phyloP scores from a whole-genome alignment of 305 asterid genomes.

The Lippia alba region DNA sequence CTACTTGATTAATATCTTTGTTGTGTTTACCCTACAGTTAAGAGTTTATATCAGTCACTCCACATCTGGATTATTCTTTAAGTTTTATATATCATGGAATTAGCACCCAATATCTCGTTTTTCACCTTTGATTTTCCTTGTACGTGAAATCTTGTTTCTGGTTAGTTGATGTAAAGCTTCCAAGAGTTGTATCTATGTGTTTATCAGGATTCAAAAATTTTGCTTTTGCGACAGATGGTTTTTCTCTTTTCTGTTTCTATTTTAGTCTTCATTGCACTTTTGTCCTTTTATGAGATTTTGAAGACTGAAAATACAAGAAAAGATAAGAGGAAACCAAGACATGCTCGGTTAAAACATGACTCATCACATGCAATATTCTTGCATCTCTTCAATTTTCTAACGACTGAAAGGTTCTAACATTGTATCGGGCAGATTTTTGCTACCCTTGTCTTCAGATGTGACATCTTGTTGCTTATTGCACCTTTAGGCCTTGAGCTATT shows the following conservation, averaged over 20 bases:
- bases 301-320: neutral
- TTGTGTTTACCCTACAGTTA: constrained; percentile 43
- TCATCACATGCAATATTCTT: constrained; percentile 27
- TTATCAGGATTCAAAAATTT: constrained; percentile 13
- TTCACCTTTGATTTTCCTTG: constrained; percentile 13
- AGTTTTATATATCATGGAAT: constrained; percentile 9
- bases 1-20: constrained; percentile 52
- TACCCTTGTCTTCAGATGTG: constrained; percentile 88
- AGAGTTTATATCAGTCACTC: constrained; percentile 16
- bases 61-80: neutral
- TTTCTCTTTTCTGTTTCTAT: neutral
- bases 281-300: neutral
- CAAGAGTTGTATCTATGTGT: constrained; percentile 4
- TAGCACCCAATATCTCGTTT: constrained; percentile 15
- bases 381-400: constrained; percentile 14
- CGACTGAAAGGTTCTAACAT: constrained; percentile 25
- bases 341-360: constrained; percentile 19
- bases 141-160: constrained; percentile 30
- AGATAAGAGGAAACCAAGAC: neutral
- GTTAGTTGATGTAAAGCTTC: constrained; percentile 12
- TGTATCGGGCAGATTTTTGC: constrained; percentile 75
- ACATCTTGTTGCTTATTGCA: constrained; percentile 75
- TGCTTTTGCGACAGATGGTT: constrained; percentile 7
- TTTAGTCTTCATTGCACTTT: neutral
- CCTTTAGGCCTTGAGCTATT: constrained; percentile 87